Conservation (phyloP, 176 grass and related monocot species). For the Poa pratensis region DNA sequence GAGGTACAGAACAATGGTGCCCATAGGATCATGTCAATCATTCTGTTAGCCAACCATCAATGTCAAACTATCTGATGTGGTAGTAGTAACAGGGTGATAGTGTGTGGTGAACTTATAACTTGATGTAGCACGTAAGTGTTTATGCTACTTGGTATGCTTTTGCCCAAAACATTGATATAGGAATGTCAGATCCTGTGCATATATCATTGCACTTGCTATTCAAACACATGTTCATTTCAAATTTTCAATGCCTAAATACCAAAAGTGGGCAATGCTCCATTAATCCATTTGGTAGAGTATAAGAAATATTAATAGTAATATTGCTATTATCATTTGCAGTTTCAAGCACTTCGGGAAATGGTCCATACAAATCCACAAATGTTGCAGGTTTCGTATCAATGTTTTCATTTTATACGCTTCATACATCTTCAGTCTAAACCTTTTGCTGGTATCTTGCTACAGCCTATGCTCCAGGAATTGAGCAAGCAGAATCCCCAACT, state of each 20-base stretch:
- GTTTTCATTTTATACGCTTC: conserved; percentile 34
- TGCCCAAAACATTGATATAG: neutral
- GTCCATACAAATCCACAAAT: conserved; percentile 97
- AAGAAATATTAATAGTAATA: neutral
- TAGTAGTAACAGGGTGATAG: neutral
- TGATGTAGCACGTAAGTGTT: neutral
- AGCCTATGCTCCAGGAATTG: conserved; percentile 98
- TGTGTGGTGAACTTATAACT: neutral
- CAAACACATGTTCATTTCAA: neutral
- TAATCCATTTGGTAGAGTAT: neutral
- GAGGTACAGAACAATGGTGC: neutral
- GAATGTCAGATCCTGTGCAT: neutral
- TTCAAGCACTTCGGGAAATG: conserved; percentile 88
- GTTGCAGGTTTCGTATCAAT: conserved; percentile 65
- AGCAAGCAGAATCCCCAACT: conserved; percentile 94
- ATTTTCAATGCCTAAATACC: neutral
- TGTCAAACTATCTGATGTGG: neutral
- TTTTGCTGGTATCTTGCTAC: conserved; percentile 43
- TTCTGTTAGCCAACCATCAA: neutral
- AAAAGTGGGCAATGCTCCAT: neutral
- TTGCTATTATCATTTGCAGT: conserved; percentile 63
- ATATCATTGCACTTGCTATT: neutral
- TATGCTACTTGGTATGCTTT: neutral
- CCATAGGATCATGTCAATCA: neutral
- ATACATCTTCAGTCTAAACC: conserved; percentile 15